Evolutionary conservation across 805 yeast species (phyloP), one percentile per base, ranked within the genome.

Genomic region (Barnettozyma sucrosica): DNA sequence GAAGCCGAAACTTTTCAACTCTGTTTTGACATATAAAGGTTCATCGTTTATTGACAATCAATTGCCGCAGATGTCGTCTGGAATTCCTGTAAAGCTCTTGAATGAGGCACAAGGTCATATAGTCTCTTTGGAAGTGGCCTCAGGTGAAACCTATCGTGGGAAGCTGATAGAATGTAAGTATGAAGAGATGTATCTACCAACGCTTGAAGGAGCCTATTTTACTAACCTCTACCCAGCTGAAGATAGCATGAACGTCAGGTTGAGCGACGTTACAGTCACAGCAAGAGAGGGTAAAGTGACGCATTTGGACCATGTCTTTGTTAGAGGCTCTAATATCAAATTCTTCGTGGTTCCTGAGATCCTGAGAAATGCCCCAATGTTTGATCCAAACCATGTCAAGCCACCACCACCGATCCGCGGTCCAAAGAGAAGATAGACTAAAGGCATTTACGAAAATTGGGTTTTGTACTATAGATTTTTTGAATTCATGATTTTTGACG

Each of bases 171-270:
- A 85, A 59, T 83, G 84, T 65, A 32, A n/a, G 52, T 48, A 25
- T 28, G 16, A 26, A 26, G 30, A 26, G 32, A 8, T 28, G 9
- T 11, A 3, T 7, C 16, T 13, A 6, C 7, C 7, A 9, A n/a
- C n/a, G n/a, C 4, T 26, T 26, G 32, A 28, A 13, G 32, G 32
- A 28, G 4, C 32, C 24, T 2, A 7, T n/a, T n/a, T 19, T 45
- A 45, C 54, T 52, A 52, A 52, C 52, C 14, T 5, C 7, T n/a
- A 28, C 18, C 37, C 34, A 52, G 55, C 57, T 4, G 97, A 92
- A 67, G 98, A 92, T 59, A 90, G 85, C 65, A 93, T 92, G 98
- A 92, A 92, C 63, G 80, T 92, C 23, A 95, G 90, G 51, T 66
- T 92, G 43, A 71, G 79, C 53, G 96, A 92, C 61, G 95, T 85